Evolutionary conservation across 1,284 basidiomycete species (phyloP), one percentile per base, ranked within the genome.

Genomic region (Boletus mariae): DNA sequence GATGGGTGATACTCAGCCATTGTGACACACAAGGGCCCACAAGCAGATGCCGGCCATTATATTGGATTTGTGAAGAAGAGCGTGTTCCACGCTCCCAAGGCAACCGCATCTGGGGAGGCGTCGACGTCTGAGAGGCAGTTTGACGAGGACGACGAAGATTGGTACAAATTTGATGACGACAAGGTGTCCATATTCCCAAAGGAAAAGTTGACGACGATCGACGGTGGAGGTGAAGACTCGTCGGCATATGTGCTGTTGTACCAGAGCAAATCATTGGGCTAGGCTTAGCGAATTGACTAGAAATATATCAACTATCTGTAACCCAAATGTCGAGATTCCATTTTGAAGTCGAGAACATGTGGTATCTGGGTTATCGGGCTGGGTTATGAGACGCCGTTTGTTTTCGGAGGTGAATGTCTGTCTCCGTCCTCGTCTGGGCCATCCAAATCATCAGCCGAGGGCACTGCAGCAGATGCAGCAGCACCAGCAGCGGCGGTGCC

Each of bases 11-110:
- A 25, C 26, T 41, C 62, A 92, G 92, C 87, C 1, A 91, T 99
- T 65, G 87, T 99, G 13, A 97, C 94, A 26, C 96, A 98, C 80
- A 99, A 99, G 69, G 97, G 97, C 15, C 85, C 94, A 0, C 90
- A 89, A 0, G 94, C 96, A 0, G 94, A 98, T 66, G 85, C 91
- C 0, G 95, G 94, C 1, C 94, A 97, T 71, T 97, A 96, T 69
- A 94, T 96, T 37, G 90, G 85, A 1, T 97, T 90, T 75, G 91
- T 87, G 45, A 90, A 88, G 76, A 88, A 85, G 75, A 80, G 76
- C 57, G 81, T 80, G 11, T 82, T 89, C 71, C 78, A 82, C 45
- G 60, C 54, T 1, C 40, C 57, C 35, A 66, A 60, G 28, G 51
- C 37, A 15, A 32, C 51, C 9, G 41, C 40, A 2, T 35, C 59